These are phyloP conservation scores for Candida tropicalis DNA, from an alignment of 1,139 yeast genomes.

Conservation along the genomic window DNA sequence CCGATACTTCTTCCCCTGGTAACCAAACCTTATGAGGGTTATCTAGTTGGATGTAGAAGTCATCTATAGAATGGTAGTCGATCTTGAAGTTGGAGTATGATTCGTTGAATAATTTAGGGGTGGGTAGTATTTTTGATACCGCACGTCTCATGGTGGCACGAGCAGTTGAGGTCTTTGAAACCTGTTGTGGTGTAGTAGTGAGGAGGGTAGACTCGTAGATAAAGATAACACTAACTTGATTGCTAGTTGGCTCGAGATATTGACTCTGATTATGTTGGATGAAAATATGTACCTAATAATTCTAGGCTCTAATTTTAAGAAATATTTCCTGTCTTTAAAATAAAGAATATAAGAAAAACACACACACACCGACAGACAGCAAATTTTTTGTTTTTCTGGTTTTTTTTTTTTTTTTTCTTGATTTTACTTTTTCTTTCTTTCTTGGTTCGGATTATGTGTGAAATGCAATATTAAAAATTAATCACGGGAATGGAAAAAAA, in stretches of 20 bases:
- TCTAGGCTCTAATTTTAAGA: too few relatives aligned
- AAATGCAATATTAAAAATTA: neutral
- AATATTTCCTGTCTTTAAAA: neutral
- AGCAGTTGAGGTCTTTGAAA: neutral
- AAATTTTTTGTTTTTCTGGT: conserved; percentile 1
- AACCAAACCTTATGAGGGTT: conserved; percentile 71
- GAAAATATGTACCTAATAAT: too few relatives aligned
- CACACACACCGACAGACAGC: neutral
- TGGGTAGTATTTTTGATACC: conserved; percentile 45
- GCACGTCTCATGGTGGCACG: conserved; percentile 40
- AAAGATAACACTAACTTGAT: too few relatives aligned
- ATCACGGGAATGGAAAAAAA: neutral
- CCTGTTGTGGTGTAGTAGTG: neutral
- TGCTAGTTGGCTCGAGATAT: too few relatives aligned
- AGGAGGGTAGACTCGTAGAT: too few relatives aligned
- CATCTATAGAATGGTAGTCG: conserved; percentile 53
- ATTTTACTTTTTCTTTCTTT: neutral
- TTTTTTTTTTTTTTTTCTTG: conserved; percentile 1
- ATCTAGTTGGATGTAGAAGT: conserved; percentile 68
- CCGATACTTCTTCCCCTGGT: conserved; percentile 72
- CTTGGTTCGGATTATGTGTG: conserved; percentile 1
- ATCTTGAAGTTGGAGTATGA: conserved; percentile 28
- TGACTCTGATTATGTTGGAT: too few relatives aligned
- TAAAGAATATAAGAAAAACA: neutral
- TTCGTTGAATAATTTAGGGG: conserved; percentile 14